Evolutionary conservation across 768 basidiomycete species (phyloP), one percentile per base, ranked within the genome.

Genomic region (Lactifluus rugatus): DNA sequence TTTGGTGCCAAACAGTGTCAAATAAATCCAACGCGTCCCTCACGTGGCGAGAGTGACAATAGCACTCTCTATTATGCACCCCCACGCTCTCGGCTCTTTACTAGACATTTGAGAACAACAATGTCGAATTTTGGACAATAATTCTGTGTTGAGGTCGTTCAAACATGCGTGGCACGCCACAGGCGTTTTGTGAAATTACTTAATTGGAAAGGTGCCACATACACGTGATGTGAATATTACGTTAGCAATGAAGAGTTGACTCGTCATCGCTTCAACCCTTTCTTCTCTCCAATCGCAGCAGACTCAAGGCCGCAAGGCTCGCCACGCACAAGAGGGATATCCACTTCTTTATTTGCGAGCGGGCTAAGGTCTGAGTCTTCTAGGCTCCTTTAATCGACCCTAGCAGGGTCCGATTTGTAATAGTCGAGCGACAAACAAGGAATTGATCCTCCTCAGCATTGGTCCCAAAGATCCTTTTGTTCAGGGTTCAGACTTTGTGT

Each of bases 281-380:
- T n/a, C 7, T 37, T 23, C 52, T 28, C 51, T 54, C 46, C 48
- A 59, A 55, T 16, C 64, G 61, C 61, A 63, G 65, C 75, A 78
- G 77, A 66, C 70, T 74, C 66, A 84, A 87, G 76, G 81, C 82
- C 76, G 80, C 82, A 77, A 82, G 72, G 82, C 83, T 85, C 82
- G 81, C 73, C 62, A 72, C 82, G 66, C 64, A 81, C 78, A 75
- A 75, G 76, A 64, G 58, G 28, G 3, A 7, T 42, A 57, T 36
- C 32, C 34, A 19, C 61, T 57, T 71, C 67, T 66, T 61, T 59
- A 56, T 62, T 84, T 70, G 76, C 81, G 82, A 85, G 83, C 84
- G 83, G 85, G 84, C 79, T 76, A 87, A 87, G 83, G 84, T 86
- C 84, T 84, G 85, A 86, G 83, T 71, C 78, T 81, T 81, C 66